A percentile compares a stretch with the other conserved stretches of the same genome.
Conservation (phyloP, 495 filamentous ascomycete species). For the Lophium mytilinum region DNA sequence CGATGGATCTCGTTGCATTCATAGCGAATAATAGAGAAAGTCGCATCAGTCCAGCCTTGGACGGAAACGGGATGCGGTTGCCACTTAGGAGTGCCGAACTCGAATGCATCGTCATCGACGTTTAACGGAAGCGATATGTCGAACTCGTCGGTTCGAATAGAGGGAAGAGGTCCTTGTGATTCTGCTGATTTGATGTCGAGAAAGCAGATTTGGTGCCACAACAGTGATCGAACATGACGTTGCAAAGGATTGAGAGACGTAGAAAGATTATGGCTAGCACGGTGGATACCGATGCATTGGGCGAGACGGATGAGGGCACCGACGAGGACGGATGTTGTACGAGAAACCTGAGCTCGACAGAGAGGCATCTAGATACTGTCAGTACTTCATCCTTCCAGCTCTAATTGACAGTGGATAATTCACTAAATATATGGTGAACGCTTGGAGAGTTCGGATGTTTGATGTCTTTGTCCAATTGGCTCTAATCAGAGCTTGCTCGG, state of each 20-base stretch:
- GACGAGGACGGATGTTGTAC: slow-evolving; percentile 23
- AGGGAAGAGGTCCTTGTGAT: slow-evolving; percentile 23
- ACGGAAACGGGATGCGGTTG: slow-evolving; percentile 17
- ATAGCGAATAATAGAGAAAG: slow-evolving; percentile 24
- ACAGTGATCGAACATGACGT: slow-evolving; percentile 20
- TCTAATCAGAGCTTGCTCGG: slow-evolving; percentile 19
- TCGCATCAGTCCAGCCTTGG: slow-evolving; percentile 21
- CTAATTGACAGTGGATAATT: background rate
- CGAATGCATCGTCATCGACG: slow-evolving; percentile 26
- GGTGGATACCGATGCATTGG: slow-evolving; percentile 25
- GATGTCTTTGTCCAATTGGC: slow-evolving; percentile 26
- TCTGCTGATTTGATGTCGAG: slow-evolving; percentile 25
- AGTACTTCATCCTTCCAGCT: background rate
- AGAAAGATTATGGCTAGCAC: slow-evolving; percentile 12
- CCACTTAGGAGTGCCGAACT: slow-evolving; percentile 19
- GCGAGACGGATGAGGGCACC: slow-evolving; percentile 23
- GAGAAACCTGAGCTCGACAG: slow-evolving; percentile 23
- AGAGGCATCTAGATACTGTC: slow-evolving; percentile 15
- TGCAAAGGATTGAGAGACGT: slow-evolving; percentile 19
- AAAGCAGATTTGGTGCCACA: slow-evolving; percentile 27
- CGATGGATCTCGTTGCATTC: slow-evolving; percentile 27
- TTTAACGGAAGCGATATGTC: slow-evolving; percentile 22
- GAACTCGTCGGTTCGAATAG: slow-evolving; percentile 24
- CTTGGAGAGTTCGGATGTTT: slow-evolving; percentile 22
- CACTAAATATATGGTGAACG: slow-evolving; percentile 24